These are phyloP conservation scores for Tetracladium marchalianum DNA, from an alignment of 495 filamentous ascomycete genomes.

Conservation along the genomic window DNA sequence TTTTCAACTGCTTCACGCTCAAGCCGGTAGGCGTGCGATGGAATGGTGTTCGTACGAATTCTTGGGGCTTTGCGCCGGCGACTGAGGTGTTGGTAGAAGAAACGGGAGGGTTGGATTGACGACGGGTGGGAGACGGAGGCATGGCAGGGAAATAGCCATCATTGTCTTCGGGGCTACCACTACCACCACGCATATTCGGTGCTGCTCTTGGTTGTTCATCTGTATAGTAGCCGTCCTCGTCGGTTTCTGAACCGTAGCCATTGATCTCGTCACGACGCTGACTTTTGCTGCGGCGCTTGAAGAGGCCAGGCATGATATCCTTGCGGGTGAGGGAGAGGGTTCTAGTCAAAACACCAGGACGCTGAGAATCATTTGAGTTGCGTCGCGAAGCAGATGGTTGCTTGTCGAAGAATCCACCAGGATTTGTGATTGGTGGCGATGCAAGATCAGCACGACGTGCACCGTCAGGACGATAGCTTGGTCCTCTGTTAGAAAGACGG, in stretches of 20 bases:
- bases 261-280: slow-evolving; percentile 37
- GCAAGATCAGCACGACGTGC: not conserved
- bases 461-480: slow-evolving; percentile 18
- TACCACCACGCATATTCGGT: slow-evolving; percentile 13
- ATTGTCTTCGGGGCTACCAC: slow-evolving; percentile 5
- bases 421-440: slow-evolving; percentile 9
- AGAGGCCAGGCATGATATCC: slow-evolving; percentile 36
- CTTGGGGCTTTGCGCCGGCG: slow-evolving; percentile 5
- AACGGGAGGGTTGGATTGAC: not conserved
- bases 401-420: slow-evolving; percentile 15
- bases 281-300: slow-evolving; percentile 46
- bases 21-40: slow-evolving; percentile 65
- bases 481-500: slow-evolving; percentile 17
- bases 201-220: slow-evolving; percentile 1
- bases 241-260: slow-evolving; percentile 24
- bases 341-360: slow-evolving; percentile 38
- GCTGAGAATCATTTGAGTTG: slow-evolving; percentile 31
- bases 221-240: slow-evolving; percentile 10
- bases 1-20: slow-evolving; percentile 44
- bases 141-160: slow-evolving; percentile 16
- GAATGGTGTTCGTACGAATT: slow-evolving; percentile 39
- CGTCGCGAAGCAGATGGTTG: slow-evolving; percentile 19
- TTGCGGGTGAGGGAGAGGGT: slow-evolving; percentile 55
- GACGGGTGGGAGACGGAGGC: not conserved
- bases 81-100: slow-evolving; percentile 7